phyloP scores from a whole-genome alignment of 2,329 filamentous ascomycete genomes.

The Scedosporium aurantiacum region DNA sequence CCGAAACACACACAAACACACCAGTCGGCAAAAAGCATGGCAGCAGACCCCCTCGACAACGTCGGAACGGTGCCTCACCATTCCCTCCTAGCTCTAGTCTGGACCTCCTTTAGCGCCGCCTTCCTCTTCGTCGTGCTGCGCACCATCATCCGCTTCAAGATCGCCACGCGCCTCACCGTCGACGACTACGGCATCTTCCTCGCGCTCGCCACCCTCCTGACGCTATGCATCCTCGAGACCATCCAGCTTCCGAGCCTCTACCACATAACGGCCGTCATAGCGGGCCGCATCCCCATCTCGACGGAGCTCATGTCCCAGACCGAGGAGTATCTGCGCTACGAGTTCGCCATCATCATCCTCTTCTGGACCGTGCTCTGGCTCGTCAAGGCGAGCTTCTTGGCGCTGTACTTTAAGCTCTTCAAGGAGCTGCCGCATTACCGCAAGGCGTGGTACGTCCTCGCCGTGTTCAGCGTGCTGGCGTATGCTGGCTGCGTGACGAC shows the following conservation, averaged over 20 bases:
- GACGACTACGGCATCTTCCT: slow-evolving; percentile 22
- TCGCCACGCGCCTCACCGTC: slow-evolving; percentile 10
- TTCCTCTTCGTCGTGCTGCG: slow-evolving; percentile 17
- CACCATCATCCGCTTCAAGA: slow-evolving; percentile 16
- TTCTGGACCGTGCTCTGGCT: slow-evolving; percentile 15
- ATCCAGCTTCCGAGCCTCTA: slow-evolving; percentile 12
- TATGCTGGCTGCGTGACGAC: slow-evolving; percentile 12
- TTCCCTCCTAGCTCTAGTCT: slow-evolving; percentile 17
- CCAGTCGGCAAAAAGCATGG: neutral
- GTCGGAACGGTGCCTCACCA: slow-evolving; percentile 10
- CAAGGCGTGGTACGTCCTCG: slow-evolving; percentile 12
- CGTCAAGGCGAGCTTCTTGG: slow-evolving; percentile 15
- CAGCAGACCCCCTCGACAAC: neutral
- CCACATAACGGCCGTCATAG: slow-evolving; percentile 11
- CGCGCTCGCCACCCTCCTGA: slow-evolving; percentile 16
- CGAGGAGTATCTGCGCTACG: slow-evolving; percentile 10
- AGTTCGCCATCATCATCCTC: slow-evolving; percentile 15
- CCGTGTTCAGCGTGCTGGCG: slow-evolving; percentile 11
- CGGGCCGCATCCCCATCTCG: slow-evolving; percentile 8
- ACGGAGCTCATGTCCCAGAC: neutral
- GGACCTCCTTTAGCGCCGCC: slow-evolving; percentile 18
- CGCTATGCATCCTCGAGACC: slow-evolving; percentile 13
- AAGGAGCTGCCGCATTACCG: slow-evolving; percentile 9
- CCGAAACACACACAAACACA: too few relatives aligned
- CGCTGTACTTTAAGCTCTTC: slow-evolving; percentile 13